Base-by-base conservation (phyloP, 169 alveolate species). In the Eimeria zaria region DNA sequence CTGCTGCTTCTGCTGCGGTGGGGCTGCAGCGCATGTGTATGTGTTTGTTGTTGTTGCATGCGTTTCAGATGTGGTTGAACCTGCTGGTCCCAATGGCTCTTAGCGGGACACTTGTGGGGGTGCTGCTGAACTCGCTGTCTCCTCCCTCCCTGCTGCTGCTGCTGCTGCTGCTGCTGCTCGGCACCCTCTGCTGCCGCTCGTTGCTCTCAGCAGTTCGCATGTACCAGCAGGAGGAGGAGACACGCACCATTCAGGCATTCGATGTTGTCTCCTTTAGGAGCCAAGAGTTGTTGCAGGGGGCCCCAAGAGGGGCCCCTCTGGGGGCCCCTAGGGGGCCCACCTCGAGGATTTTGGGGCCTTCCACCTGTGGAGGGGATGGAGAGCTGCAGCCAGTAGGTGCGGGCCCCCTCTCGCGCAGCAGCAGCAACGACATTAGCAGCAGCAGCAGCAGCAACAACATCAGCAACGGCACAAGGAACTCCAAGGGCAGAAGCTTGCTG, bases 31-130 rank as follows among this genome's bases (percentile, higher is more conserved):
- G 89, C 1, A 64, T 53, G 91, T 55, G 44, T 27, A 39, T 80
- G 27, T 27, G 16, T 46, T 18, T 18, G 12, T 48, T 74, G 85
- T 27, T 24, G 33, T 30, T 74, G 33, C 18, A 74, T 46, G 89
- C 67, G 89, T 48, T 69, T 62, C 89, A 89, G 95, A 80, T 74
- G 83, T 74, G 98, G 89, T 97, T 97, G 12, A 67, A 97, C 44
- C 95, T 98, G 36, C 97, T 98, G 96, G 85, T 97, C 30, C 99
- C 99, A 16, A 76, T 95, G 74, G 97, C 98, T 44, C 89, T 98
- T 41, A 73, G 98, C 41, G 99, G 99, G 44, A 97, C 98, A 5
- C 96, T 97, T 44, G 85, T 98, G 69, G 99, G 99, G 60, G 99
- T 98, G 22, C 74, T 97, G 30, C 85, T 98, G 69, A 98, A 98